Percentiles rank a stretch among this genome's conserved stretches.
phyloP scores from a whole-genome alignment of 169 alveolate genomes.

The Eimeria acervulina region DNA sequence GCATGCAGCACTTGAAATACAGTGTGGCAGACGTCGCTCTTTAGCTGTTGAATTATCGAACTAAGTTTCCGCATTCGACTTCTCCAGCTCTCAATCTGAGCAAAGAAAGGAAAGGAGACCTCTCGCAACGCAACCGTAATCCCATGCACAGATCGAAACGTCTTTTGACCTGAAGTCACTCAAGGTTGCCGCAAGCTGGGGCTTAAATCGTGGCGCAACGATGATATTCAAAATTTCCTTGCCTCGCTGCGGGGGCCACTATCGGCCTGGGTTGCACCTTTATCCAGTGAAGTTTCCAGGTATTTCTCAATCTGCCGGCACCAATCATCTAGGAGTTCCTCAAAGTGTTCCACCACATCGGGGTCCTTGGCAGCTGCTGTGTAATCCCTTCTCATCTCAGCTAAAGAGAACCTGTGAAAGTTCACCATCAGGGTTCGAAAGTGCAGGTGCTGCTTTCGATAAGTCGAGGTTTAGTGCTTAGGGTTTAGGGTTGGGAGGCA shows the following conservation, averaged over 20 bases:
- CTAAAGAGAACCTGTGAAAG: slow-evolving; percentile 31
- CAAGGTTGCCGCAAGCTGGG: neutral
- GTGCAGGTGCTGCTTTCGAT: neutral
- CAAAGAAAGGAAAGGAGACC: slow-evolving; percentile 39
- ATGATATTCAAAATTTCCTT: neutral
- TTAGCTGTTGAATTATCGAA: slow-evolving; percentile 93
- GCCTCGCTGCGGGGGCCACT: slow-evolving; percentile 83
- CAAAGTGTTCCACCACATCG: slow-evolving; percentile 78
- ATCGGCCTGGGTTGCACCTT: slow-evolving; percentile 42
- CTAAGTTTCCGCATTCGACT: slow-evolving; percentile 94
- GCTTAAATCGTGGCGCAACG: neutral
- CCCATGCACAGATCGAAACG: neutral
- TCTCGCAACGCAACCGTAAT: neutral
- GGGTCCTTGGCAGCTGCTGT: slow-evolving; percentile 63
- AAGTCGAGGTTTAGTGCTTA: neutral
- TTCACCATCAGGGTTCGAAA: neutral
- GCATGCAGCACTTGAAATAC: slow-evolving; percentile 89
- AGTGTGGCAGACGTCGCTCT: slow-evolving; percentile 92
- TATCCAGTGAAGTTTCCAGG: slow-evolving; percentile 71
- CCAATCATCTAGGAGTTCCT: slow-evolving; percentile 82
- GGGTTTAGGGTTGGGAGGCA: neutral
- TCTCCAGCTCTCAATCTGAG: slow-evolving; percentile 96
- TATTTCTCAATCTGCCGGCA: slow-evolving; percentile 80
- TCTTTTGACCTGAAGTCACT: neutral
- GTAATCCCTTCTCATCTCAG: slow-evolving; percentile 32